A percentile compares a stretch with the other conserved stretches of the same genome.
Conservation (phyloP, 352 stramenopile species). For the Phytophthora hibernalis region DNA sequence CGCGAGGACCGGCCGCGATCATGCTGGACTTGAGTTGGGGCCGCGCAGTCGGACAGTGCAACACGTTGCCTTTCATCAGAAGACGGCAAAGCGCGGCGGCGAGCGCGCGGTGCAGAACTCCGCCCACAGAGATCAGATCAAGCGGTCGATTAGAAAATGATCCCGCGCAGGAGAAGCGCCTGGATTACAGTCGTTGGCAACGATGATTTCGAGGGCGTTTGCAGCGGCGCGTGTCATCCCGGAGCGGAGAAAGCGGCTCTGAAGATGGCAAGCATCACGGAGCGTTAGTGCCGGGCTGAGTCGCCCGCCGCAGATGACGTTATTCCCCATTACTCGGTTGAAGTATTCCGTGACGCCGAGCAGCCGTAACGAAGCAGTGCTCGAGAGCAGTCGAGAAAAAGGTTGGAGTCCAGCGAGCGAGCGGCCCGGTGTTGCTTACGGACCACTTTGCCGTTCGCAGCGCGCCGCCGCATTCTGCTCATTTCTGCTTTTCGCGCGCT, state of each 20-base stretch:
- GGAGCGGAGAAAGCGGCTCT: background rate
- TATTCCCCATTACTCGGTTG: conserved; percentile 33
- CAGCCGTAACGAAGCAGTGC: conserved; percentile 18
- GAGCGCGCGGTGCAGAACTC: background rate
- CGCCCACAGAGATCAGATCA: conserved; percentile 27
- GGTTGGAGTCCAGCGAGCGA: conserved; percentile 5
- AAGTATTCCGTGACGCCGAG: conserved; percentile 6
- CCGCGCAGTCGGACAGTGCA: conserved; percentile 24
- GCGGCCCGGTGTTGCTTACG: conserved; percentile 7
- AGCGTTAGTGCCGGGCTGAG: conserved; percentile 24
- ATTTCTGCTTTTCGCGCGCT: conserved; percentile 30
- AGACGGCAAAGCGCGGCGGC: conserved; percentile 5
- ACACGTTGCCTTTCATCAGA: conserved; percentile 24
- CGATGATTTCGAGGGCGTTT: background rate
- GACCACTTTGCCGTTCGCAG: conserved; percentile 12
- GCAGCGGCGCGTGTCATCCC: conserved; percentile 16
- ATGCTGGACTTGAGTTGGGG: conserved; percentile 15
- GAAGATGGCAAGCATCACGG: background rate
- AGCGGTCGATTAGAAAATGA: conserved; percentile 40
- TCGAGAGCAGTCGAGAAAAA: conserved; percentile 15
- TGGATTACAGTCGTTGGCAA: conserved; percentile 16
- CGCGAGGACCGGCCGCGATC: conserved; percentile 14
- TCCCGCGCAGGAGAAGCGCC: conserved; percentile 23
- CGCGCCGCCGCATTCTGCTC: conserved; percentile 13
- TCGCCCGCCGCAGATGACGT: conserved; percentile 16